These are phyloP conservation scores for Termitomyces sp. DNA, from an alignment of 768 basidiomycete genomes.

Conservation along the genomic window DNA sequence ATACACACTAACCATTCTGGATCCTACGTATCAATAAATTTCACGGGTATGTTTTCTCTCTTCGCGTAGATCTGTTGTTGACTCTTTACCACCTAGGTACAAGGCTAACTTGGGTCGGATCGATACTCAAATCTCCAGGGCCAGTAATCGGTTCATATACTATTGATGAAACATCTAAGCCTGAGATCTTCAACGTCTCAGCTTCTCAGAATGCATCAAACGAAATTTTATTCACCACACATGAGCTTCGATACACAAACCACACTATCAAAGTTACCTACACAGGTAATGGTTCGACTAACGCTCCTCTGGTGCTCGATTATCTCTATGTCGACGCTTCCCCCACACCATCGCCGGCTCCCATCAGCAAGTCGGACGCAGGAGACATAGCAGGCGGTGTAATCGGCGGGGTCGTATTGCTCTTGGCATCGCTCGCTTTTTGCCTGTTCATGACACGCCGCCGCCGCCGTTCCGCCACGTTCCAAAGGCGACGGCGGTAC, in stretches of 20 bases:
- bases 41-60: neutral
- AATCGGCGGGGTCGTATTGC: neutral
- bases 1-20: neutral
- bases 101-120: constrained; percentile 18
- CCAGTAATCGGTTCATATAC: constrained; percentile 15
- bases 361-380: no score
- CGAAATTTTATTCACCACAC: constrained; percentile 14
- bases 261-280: neutral
- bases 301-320: constrained; percentile 11
- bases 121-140: constrained; percentile 5
- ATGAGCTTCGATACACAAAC: neutral
- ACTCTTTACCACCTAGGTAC: constrained; percentile 13
- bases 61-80: neutral
- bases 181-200: neutral
- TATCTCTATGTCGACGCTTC: constrained; percentile 1
- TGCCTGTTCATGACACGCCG: neutral
- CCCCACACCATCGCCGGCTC: no score
- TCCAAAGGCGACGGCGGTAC: no score
- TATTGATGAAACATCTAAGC: constrained; percentile 17
- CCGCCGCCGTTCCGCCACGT: no score
- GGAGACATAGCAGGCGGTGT: neutral
- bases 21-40: neutral
- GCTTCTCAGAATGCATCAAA: neutral
- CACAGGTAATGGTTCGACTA: constrained; percentile 6
- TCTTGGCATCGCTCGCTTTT: neutral